A percentile compares a stretch with the other conserved stretches of the same genome.
These are phyloP conservation scores for Yarrowia divulgata DNA, from an alignment of 805 yeast genomes.

Conservation along the genomic window DNA sequence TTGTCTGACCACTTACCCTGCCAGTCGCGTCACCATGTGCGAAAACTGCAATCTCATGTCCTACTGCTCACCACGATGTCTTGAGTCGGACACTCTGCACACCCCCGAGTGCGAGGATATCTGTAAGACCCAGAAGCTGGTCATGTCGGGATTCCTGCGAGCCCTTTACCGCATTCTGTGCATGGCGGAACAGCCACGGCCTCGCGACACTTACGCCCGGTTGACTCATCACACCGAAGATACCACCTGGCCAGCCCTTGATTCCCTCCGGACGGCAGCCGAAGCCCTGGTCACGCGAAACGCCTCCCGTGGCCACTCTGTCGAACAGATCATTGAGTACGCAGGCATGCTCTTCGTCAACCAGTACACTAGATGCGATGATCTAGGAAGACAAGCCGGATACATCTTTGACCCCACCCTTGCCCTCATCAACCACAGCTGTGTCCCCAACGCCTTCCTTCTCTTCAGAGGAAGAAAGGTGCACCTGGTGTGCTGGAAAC, in stretches of 20 bases:
- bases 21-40: background rate
- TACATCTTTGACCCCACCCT: constrained; percentile 23
- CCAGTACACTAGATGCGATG: constrained; percentile 36
- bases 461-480: constrained; percentile 11
- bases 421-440: constrained; percentile 29
- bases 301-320: background rate
- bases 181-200: background rate
- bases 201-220: background rate
- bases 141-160: constrained; percentile 23
- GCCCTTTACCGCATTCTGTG: constrained; percentile 13
- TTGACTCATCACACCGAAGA: constrained; percentile 25
- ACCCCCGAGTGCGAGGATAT: background rate
- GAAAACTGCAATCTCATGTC: constrained; percentile 19
- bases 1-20: constrained; percentile 5
- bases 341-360: constrained; percentile 35
- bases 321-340: constrained; percentile 9
- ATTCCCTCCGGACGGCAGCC: background rate
- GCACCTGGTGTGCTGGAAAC: constrained; percentile 20
- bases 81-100: background rate
- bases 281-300: constrained; percentile 1
- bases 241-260: background rate
- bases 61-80: constrained; percentile 9
- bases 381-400: constrained; percentile 13
- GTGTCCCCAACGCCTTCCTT: constrained; percentile 21
- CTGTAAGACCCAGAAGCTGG: constrained; percentile 8